Conservation (phyloP, 2,329 filamentous ascomycete genomes). For the Exophiala mesophila region DNA sequence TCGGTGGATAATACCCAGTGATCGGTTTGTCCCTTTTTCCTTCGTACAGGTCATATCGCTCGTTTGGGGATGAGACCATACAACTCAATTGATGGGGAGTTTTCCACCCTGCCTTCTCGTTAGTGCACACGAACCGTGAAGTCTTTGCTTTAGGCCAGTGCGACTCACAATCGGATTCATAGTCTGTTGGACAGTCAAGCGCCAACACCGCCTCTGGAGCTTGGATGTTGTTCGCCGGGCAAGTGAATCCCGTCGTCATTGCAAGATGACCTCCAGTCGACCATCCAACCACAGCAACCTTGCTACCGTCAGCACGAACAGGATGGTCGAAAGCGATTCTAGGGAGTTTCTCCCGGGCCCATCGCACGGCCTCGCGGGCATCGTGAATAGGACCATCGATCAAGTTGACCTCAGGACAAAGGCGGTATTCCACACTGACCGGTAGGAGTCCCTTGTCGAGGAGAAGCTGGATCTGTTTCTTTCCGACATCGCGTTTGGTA, state of each 20-base stretch:
- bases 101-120: too few species aligned
- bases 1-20: too few species aligned
- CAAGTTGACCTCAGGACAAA: slow-evolving; percentile 47
- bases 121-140: too few species aligned
- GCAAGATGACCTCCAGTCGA: slow-evolving; percentile 47
- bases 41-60: too few species aligned
- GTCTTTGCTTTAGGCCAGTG: too few species aligned
- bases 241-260: slow-evolving; percentile 42
- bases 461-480: slow-evolving; percentile 36
- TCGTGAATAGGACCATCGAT: slow-evolving; percentile 46
- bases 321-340: background rate
- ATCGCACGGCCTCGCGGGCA: slow-evolving; percentile 40
- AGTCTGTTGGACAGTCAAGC: too few species aligned
- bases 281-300: slow-evolving; percentile 45
- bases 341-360: slow-evolving; percentile 36
- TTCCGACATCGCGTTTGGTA: slow-evolving; percentile 23
- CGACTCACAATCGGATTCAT: too few species aligned
- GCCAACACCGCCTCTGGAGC: too few species aligned
- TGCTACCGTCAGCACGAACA: slow-evolving; percentile 26
- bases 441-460: slow-evolving; percentile 42
- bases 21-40: slow-evolving; percentile 25
- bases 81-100: too few species aligned
- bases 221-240: too few species aligned
- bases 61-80: too few species aligned
- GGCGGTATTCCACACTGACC: slow-evolving; percentile 47